Base-by-base conservation (phyloP, 164 flowering plant genomes). In the Annona cherimola region DNA sequence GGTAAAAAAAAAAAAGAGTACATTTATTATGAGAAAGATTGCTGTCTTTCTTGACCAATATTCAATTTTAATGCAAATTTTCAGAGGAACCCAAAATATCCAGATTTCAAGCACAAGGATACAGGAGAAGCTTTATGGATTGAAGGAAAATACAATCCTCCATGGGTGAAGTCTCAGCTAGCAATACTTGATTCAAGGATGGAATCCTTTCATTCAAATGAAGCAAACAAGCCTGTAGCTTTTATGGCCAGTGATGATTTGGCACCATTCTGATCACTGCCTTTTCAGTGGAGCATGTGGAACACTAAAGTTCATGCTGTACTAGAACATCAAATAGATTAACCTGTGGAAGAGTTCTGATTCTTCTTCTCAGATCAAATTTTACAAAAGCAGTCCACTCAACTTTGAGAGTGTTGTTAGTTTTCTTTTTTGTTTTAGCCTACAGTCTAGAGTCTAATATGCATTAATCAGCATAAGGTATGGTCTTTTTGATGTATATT, bases 21-120 rank as follows among this genome's bases (percentile, higher is more conserved):
- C 14, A 50, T 50, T 50, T 50, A 50, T 50, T 50, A 50, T 50
- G 57, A 50, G 8, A 50, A 50, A n/a, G 57, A 16, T 50, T 1
- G 16, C 2, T 50, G 2, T 50, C 14, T 50, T 50, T 50, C 57
- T 50, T 50, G 57, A 8, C 14, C 14, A 16, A 50, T 5, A 16
- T 7, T 43, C 14, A 3, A 66, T 50, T 6, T 44, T 42, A 5
- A 14, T 63, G 40, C 69, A 41, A 43, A 68, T 72, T 75, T 75
- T 43, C 93, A 94, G 98, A 90, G 78, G 73, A 89, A 75, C 74
- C 91, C 94, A 3, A 94, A 88, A 66, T 81, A 86, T 79, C 98
- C 98, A 26, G 98, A 94, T 80, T 94, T 94, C 86, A 94, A 94
- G 85, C 98, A 94, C 85, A 94, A 94, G 81, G 85, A 94, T 81